Evolutionary conservation across 1,139 yeast genomes (phyloP).

Genomic region (Magnusiomyces tetraspermus): DNA sequence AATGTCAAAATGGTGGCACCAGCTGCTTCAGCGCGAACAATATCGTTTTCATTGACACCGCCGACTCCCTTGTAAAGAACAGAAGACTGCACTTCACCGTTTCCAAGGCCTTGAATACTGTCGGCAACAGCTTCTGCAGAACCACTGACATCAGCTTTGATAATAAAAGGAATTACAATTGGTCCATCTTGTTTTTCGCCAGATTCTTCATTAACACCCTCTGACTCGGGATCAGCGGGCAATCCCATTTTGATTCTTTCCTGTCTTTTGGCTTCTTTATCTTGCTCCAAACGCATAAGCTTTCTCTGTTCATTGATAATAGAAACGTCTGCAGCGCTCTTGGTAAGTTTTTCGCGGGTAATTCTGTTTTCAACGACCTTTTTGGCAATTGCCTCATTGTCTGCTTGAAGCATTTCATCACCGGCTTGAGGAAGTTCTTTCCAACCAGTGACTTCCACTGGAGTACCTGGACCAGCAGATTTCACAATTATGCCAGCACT

Average conservation of each 20-base stretch:
- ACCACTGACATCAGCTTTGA: slow-evolving; percentile 83
- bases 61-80: slow-evolving; percentile 77
- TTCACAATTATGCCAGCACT: slow-evolving; percentile 59
- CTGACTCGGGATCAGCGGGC: slow-evolving; percentile 29
- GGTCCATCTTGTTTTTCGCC: slow-evolving; percentile 30
- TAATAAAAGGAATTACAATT: slow-evolving; percentile 48
- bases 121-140: slow-evolving; percentile 61
- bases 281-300: slow-evolving; percentile 39
- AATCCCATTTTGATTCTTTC: slow-evolving; percentile 30
- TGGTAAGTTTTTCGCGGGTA: slow-evolving; percentile 46
- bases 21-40: slow-evolving; percentile 71
- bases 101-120: slow-evolving; percentile 71
- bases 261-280: slow-evolving; percentile 25
- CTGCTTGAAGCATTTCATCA: slow-evolving; percentile 70
- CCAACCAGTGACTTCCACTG: slow-evolving; percentile 94
- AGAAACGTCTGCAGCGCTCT: slow-evolving; percentile 59
- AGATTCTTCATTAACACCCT: slow-evolving; percentile 19
- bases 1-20: slow-evolving; percentile 69
- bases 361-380: slow-evolving; percentile 59
- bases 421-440: slow-evolving; percentile 90
- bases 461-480: slow-evolving; percentile 77
- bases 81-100: slow-evolving; percentile 65
- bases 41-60: slow-evolving; percentile 70
- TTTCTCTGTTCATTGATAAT: slow-evolving; percentile 49
- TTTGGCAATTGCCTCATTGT: slow-evolving; percentile 64